phyloP scores from a whole-genome alignment of 1,284 basidiomycete species.

The Microbotryum lychnidis-dioicae region DNA sequence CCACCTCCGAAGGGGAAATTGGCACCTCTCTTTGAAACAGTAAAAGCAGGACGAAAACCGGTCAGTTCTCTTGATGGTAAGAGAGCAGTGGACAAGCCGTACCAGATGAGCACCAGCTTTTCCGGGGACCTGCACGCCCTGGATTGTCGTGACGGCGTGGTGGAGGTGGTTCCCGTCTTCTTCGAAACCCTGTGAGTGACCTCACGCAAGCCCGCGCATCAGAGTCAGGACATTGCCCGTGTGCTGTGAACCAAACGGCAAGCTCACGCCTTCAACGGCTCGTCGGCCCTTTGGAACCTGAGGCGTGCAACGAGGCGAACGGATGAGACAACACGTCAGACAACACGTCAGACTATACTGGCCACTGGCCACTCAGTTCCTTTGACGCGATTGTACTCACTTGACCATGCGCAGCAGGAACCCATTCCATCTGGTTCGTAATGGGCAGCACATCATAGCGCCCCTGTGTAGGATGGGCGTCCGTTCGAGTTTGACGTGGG shows the following conservation, averaged over 20 bases:
- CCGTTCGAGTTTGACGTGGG: neutral
- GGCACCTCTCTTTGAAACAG: constrained; percentile 16
- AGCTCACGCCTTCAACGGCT: constrained; percentile 23
- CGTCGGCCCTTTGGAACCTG: constrained; percentile 24
- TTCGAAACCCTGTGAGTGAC: constrained; percentile 20
- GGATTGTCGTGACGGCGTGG: constrained; percentile 16
- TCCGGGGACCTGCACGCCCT: constrained; percentile 22
- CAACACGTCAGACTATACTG: neutral
- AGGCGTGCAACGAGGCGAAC: neutral
- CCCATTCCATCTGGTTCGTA: constrained; percentile 27
- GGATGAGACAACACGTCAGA: neutral
- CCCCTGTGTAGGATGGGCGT: constrained; percentile 6
- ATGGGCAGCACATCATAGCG: constrained; percentile 26
- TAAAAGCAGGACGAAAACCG: neutral
- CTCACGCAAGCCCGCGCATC: too few species aligned
- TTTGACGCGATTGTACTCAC: neutral
- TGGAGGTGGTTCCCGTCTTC: constrained; percentile 21
- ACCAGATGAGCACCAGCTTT: constrained; percentile 27
- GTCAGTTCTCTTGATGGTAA: too few species aligned
- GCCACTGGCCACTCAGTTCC: neutral
- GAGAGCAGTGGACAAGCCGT: neutral
- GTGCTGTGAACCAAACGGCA: too few species aligned
- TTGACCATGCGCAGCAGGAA: constrained; percentile 8
- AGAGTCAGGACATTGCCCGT: too few species aligned
- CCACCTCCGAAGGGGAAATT: constrained; percentile 22